Evolutionary conservation across 148 eudicot genomes (phyloP).

Genomic region (Silene conica): DNA sequence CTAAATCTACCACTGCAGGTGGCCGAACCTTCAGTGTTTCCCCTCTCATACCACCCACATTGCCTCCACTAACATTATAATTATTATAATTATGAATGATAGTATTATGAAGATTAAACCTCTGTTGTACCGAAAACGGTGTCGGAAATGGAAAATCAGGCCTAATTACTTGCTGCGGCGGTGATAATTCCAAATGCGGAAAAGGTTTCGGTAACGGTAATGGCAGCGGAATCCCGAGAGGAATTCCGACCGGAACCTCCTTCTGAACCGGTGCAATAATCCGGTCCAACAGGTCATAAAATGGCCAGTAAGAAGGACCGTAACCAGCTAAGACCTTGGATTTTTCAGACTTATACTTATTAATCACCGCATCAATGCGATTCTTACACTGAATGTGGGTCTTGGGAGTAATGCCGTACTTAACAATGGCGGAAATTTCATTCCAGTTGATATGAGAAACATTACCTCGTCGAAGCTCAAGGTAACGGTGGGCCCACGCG

Average conservation of each 20-base stretch:
- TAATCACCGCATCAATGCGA: conserved; percentile 80
- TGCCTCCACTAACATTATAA: too few species aligned
- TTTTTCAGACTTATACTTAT: conserved; percentile 66
- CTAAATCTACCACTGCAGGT: too few species aligned
- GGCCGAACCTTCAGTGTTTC: too few species aligned
- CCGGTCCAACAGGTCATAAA: conserved; percentile 43
- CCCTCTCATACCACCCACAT: too few species aligned
- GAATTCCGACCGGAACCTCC: conserved; percentile 53
- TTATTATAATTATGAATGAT: neutral
- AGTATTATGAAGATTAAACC: conserved; percentile 5
- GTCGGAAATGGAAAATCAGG: neutral
- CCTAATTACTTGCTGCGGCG: neutral
- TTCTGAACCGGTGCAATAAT: neutral
- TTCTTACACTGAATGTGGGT: conserved; percentile 91
- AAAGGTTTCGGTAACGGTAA: conserved; percentile 33
- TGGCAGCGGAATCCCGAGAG: conserved; percentile 15
- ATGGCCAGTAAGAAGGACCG: conserved; percentile 53
- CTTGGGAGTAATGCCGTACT: conserved; percentile 45
- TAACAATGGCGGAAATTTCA: too few species aligned
- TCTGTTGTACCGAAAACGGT: conserved; percentile 15
- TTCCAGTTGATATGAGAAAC: too few species aligned
- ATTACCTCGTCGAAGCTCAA: too few species aligned
- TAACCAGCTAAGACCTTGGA: conserved; percentile 40
- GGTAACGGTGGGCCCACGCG: too few species aligned
- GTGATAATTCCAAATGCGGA: too few species aligned